Percentiles rank a stretch among this genome's conserved stretches.
These are phyloP conservation scores for Lolium multiflorum DNA, from an alignment of 176 grass and related monocot genomes.

Conservation along the genomic window DNA sequence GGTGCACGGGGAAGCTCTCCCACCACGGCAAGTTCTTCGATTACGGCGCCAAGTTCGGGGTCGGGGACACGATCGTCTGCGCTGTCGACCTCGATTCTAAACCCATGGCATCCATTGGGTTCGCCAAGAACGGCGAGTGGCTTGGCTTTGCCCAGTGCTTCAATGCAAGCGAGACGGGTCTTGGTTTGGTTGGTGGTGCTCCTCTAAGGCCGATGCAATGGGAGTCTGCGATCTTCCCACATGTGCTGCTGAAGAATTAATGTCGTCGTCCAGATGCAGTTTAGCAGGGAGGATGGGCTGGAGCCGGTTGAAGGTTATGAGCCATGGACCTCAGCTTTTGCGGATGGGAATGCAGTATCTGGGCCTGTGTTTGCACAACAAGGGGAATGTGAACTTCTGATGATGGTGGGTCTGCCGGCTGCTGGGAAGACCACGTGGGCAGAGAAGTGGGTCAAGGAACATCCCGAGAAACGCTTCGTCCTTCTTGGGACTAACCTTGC, in stretches of 20 bases:
- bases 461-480: slow-evolving; percentile 61
- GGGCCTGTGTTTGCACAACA: slow-evolving; percentile 52
- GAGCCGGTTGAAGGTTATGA: slow-evolving; percentile 59
- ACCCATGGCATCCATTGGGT: slow-evolving; percentile 52
- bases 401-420: slow-evolving; percentile 77
- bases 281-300: slow-evolving; percentile 63
- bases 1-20: slow-evolving; percentile 72
- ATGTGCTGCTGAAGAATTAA: slow-evolving; percentile 73
- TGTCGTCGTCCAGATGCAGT: slow-evolving; percentile 56
- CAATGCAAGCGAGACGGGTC: slow-evolving; percentile 39
- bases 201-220: slow-evolving; percentile 32
- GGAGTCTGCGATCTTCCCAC: slow-evolving; percentile 63
- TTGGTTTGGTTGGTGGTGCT: slow-evolving; percentile 42
- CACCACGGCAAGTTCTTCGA: slow-evolving; percentile 46
- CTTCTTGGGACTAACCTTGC: slow-evolving; percentile 72
- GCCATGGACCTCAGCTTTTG: slow-evolving; percentile 48
- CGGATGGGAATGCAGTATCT: slow-evolving; percentile 40
- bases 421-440: slow-evolving; percentile 76
- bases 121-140: slow-evolving; percentile 54
- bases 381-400: slow-evolving; percentile 52
- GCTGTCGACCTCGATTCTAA: slow-evolving; percentile 57
- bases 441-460: slow-evolving; percentile 64
- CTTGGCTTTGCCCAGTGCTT: slow-evolving; percentile 49
- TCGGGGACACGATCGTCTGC: slow-evolving; percentile 61
- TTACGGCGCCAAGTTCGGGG: slow-evolving; percentile 56